phyloP scores from a whole-genome alignment of 2,329 filamentous ascomycete genomes.

The Colletotrichum sp. region DNA sequence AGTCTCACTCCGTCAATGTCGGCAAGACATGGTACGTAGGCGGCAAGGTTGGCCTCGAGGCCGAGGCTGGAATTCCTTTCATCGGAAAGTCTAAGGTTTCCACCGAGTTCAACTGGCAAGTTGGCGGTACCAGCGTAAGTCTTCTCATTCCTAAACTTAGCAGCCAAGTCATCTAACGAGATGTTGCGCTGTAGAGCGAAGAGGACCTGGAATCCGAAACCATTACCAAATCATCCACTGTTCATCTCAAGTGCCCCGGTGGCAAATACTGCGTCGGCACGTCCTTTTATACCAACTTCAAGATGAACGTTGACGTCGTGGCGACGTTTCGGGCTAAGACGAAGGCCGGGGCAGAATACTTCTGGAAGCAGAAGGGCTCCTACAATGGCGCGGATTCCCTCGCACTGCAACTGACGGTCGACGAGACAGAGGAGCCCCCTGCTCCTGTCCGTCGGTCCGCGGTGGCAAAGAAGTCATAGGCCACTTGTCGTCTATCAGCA shows the following conservation, averaged over 20 bases:
- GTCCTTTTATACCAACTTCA: slow-evolving; percentile 13
- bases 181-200: not conserved
- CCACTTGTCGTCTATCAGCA: not conserved
- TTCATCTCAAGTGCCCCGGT: slow-evolving; percentile 2
- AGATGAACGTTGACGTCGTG: slow-evolving; percentile 12
- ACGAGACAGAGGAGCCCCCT: not conserved
- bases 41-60: not conserved
- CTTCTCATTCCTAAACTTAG: not conserved
- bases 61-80: not conserved
- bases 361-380: not conserved
- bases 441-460: not conserved
- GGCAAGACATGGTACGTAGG: not conserved
- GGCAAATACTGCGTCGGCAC: slow-evolving; percentile 18
- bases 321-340: not conserved
- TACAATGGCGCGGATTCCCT: slow-evolving; percentile 9
- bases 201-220: not conserved
- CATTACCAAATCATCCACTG: not conserved
- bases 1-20: not conserved
- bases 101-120: not conserved
- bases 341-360: not conserved
- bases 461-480: rapidly evolving
- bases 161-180: not conserved
- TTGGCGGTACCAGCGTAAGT: not conserved
- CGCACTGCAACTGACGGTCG: slow-evolving; percentile 13
- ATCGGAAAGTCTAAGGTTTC: not conserved